These are phyloP conservation scores for Waitea zeae DNA, from an alignment of 1,284 basidiomycete genomes.

Conservation along the genomic window DNA sequence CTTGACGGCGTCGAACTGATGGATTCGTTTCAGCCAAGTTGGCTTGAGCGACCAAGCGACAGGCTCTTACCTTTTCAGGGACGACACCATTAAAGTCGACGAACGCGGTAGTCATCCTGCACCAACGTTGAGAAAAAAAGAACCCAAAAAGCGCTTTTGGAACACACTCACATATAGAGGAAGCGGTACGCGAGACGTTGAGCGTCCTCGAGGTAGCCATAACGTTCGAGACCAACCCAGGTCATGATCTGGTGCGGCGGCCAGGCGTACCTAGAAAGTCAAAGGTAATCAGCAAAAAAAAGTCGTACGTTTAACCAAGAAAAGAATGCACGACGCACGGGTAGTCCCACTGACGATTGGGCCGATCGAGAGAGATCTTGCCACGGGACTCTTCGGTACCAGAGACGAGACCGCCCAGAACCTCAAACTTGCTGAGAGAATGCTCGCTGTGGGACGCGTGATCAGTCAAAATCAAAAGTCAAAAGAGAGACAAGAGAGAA, in stretches of 20 bases:
- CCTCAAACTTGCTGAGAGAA: constrained; percentile 90
- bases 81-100: constrained; percentile 97
- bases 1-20: constrained; percentile 86
- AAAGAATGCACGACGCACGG: constrained; percentile 32
- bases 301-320: constrained; percentile 6
- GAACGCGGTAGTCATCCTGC: constrained; percentile 80
- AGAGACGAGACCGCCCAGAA: constrained; percentile 87
- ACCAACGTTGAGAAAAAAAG: constrained; percentile 4
- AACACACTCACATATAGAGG: constrained; percentile 70
- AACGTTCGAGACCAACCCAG: constrained; percentile 94
- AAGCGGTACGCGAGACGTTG: constrained; percentile 89
- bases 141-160: not conserved
- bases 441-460: constrained; percentile 32
- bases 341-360: constrained; percentile 98
- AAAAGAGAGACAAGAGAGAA: constrained; percentile 4
- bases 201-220: constrained; percentile 89
- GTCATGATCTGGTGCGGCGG: constrained; percentile 94
- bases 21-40: constrained; percentile 5
- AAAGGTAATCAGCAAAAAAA: constrained; percentile 6
- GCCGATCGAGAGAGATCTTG: constrained; percentile 85
- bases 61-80: constrained; percentile 66
- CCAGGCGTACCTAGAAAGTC: constrained; percentile 33
- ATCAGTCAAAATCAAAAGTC: constrained; percentile 4
- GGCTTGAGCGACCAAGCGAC: not conserved
- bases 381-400: constrained; percentile 96